phyloP scores from a whole-genome alignment of 495 filamentous ascomycete genomes.

The Penicillium cosmopolitanum region DNA sequence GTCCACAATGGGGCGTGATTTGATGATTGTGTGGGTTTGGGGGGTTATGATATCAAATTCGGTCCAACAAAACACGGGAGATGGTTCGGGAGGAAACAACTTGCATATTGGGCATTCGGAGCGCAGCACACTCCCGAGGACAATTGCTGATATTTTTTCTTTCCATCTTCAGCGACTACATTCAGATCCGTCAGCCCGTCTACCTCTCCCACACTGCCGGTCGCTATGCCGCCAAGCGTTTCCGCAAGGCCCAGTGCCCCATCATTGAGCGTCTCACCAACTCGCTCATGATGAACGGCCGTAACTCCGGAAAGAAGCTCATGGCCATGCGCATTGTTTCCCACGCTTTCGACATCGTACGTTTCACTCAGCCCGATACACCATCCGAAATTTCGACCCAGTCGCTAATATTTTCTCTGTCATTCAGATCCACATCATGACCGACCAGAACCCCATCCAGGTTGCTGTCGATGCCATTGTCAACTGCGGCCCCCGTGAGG shows the following conservation, averaged over 20 bases:
- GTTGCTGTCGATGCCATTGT: conserved; percentile 98
- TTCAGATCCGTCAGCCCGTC: conserved; percentile 97
- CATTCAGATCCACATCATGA: conserved; percentile 96
- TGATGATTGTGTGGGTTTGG: background rate
- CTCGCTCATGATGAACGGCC: conserved; percentile 99
- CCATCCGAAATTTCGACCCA: conserved; percentile 5
- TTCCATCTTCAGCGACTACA: conserved; percentile 78
- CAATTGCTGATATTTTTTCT: conserved; percentile 23
- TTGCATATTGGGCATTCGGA: background rate
- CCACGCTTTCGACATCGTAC: conserved; percentile 98
- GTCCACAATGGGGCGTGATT: background rate
- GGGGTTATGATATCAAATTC: background rate
- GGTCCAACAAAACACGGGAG: background rate
- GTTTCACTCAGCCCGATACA: conserved; percentile 36
- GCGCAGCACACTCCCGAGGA: conserved; percentile 6
- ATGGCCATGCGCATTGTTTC: conserved; percentile 99
- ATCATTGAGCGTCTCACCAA: conserved; percentile 99
- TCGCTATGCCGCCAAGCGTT: conserved; percentile 98
- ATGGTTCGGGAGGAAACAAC: background rate
- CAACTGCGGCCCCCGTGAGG: conserved; percentile 99
- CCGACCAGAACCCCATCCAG: conserved; percentile 99
- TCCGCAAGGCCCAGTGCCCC: conserved; percentile 99
- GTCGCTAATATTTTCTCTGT: conserved; percentile 11
- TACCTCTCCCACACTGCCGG: conserved; percentile 98
- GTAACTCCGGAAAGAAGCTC: conserved; percentile 99